Evolutionary conservation across 1,139 yeast genomes (phyloP).

Genomic region (Lodderomyces oxycetoniae): DNA sequence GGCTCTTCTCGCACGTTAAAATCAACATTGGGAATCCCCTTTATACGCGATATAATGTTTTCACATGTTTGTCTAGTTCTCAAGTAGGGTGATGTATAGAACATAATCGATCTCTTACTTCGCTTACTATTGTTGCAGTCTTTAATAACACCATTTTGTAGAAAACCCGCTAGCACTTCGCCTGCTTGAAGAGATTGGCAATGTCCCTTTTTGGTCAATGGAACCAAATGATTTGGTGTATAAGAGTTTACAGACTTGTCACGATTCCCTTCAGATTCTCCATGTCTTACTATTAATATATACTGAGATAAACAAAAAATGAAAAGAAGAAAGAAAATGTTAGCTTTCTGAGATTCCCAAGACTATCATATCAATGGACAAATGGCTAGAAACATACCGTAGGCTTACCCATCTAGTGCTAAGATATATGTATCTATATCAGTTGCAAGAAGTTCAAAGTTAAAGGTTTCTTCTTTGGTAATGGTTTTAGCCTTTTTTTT

Average conservation of each 20-base stretch:
- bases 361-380: too few relatives aligned
- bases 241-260: slow-evolving; percentile 74
- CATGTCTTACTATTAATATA: slow-evolving; percentile 79
- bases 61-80: slow-evolving; percentile 80
- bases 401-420: too few relatives aligned
- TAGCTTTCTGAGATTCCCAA: too few relatives aligned
- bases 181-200: slow-evolving; percentile 71
- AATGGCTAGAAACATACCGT: too few relatives aligned
- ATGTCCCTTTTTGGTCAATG: slow-evolving; percentile 65
- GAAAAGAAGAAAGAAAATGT: not conserved
- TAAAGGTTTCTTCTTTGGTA: too few relatives aligned
- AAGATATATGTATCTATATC: too few relatives aligned
- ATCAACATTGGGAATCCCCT: slow-evolving; percentile 43
- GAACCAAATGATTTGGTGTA: slow-evolving; percentile 75
- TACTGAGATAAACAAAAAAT: slow-evolving; percentile 32
- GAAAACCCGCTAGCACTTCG: slow-evolving; percentile 44
- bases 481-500: too few relatives aligned
- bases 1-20: slow-evolving; percentile 76
- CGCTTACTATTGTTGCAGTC: slow-evolving; percentile 8
- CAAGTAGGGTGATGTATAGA: slow-evolving; percentile 79
- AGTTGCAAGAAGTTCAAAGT: too few relatives aligned
- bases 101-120: slow-evolving; percentile 39
- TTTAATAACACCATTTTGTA: slow-evolving; percentile 43
- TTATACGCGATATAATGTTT: slow-evolving; percentile 58
- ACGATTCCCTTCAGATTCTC: slow-evolving; percentile 84